Percentiles rank a stretch among this genome's conserved stretches.
phyloP scores from a whole-genome alignment of 192 early-diverging fungal species.

The Backusella parvicylindrica region DNA sequence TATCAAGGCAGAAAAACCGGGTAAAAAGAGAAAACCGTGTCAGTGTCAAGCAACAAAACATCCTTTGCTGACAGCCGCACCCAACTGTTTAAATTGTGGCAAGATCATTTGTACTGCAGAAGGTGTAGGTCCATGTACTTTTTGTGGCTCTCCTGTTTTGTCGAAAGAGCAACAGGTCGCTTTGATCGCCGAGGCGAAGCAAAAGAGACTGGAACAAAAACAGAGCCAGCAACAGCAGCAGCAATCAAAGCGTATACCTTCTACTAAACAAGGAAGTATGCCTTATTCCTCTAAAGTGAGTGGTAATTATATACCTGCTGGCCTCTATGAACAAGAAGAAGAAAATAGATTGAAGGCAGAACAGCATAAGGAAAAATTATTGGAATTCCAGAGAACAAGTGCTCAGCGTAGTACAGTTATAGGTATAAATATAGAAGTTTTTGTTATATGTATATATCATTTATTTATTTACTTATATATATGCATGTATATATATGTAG shows the following conservation, averaged over 20 bases:
- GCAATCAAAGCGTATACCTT: slow-evolving; percentile 18
- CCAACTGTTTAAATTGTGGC: slow-evolving; percentile 57
- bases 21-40: slow-evolving; percentile 43
- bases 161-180: slow-evolving; percentile 50
- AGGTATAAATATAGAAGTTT: slow-evolving; percentile 17
- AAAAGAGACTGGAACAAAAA: slow-evolving; percentile 38
- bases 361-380: slow-evolving; percentile 46
- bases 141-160: slow-evolving; percentile 49
- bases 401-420: slow-evolving; percentile 40
- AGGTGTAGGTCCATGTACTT: slow-evolving; percentile 53
- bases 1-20: slow-evolving; percentile 32
- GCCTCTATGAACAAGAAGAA: slow-evolving; percentile 14
- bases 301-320: slow-evolving; percentile 36
- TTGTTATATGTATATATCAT: not conserved
- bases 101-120: slow-evolving; percentile 57
- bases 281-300: slow-evolving; percentile 46
- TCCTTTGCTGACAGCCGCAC: slow-evolving; percentile 46
- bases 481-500: slow-evolving; percentile 10
- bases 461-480: not conserved
- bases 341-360: slow-evolving; percentile 18
- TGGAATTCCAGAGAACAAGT: slow-evolving; percentile 48
- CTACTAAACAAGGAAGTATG: slow-evolving; percentile 11
- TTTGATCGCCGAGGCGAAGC: slow-evolving; percentile 47
- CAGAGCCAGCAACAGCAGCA: slow-evolving; percentile 33
- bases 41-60: slow-evolving; percentile 56